Conservation (phyloP, 2,329 filamentous ascomycete species). For the Sporothrix protearum region DNA sequence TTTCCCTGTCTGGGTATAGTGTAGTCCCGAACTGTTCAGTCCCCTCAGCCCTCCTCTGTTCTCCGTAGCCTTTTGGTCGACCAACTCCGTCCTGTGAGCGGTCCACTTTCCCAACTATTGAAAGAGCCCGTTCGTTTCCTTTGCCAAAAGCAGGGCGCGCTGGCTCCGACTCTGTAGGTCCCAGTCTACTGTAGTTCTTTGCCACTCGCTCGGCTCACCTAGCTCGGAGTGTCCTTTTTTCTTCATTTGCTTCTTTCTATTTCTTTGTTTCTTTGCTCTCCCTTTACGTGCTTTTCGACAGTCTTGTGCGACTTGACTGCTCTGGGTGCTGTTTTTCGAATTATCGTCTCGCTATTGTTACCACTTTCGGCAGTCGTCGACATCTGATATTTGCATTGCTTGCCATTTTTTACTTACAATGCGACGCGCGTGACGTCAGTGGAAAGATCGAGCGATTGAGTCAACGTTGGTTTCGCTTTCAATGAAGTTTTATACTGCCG, state of each 20-base stretch:
- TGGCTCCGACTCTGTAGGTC: not conserved
- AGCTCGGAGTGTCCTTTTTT: not conserved
- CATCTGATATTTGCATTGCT: not conserved
- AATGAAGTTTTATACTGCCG: not conserved
- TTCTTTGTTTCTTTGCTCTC: not conserved
- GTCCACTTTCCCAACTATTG: slow-evolving; percentile 14
- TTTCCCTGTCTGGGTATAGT: not conserved
- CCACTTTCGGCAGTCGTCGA: not conserved
- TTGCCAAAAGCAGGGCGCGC: not conserved
- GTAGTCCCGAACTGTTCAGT: not conserved
- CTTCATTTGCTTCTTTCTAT: no score
- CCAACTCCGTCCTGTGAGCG: not conserved
- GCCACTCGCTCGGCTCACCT: slow-evolving; percentile 1
- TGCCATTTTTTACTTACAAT: not conserved
- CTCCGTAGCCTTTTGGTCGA: not conserved
- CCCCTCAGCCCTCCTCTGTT: not conserved
- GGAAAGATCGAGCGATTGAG: not conserved
- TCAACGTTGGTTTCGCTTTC: not conserved
- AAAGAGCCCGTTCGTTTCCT: slow-evolving; percentile 1
- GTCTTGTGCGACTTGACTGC: not conserved
- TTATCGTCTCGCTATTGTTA: not conserved
- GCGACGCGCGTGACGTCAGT: not conserved
- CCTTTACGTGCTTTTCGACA: not conserved
- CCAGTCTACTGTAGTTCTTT: slow-evolving; percentile 7
- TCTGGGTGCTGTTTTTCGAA: not conserved